phyloP scores from a whole-genome alignment of 2,329 filamentous ascomycete species.

The Diplodia sapinea region DNA sequence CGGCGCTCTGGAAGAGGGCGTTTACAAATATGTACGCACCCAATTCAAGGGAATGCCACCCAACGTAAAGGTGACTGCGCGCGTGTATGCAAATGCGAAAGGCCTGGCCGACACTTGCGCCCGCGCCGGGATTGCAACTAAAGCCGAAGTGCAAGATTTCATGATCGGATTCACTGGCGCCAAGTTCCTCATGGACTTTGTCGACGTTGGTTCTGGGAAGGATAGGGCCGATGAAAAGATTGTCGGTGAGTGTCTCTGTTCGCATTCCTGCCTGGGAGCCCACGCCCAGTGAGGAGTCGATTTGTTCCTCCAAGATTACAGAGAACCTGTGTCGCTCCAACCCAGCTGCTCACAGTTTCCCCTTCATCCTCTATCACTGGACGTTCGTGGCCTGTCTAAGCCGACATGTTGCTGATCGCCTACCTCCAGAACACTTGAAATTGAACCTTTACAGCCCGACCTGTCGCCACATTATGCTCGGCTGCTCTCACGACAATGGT shows the following conservation, averaged over 20 bases:
- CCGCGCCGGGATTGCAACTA: constrained; percentile 53
- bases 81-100: constrained; percentile 61
- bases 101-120: constrained; percentile 57
- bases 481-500: constrained; percentile 63
- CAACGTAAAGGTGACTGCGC: constrained; percentile 56
- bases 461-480: constrained; percentile 66
- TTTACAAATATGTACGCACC: constrained; percentile 52
- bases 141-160: constrained; percentile 57
- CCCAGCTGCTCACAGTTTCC: no score
- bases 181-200: constrained; percentile 53
- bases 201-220: constrained; percentile 56
- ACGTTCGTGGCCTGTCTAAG: background rate
- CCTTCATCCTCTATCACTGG: no score
- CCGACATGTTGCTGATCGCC: constrained; percentile 29
- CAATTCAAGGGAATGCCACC: constrained; percentile 45
- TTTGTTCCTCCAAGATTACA: background rate
- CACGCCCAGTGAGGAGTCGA: background rate
- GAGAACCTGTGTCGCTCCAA: no score
- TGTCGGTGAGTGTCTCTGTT: constrained; percentile 50
- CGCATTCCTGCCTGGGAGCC: background rate
- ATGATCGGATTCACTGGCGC: constrained; percentile 61
- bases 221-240: constrained; percentile 56
- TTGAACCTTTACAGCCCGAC: constrained; percentile 63
- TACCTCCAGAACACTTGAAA: constrained; percentile 57
- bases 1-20: constrained; percentile 52